Conservation (phyloP, 2,329 filamentous ascomycete species). For the Xylariaceae sp. region DNA sequence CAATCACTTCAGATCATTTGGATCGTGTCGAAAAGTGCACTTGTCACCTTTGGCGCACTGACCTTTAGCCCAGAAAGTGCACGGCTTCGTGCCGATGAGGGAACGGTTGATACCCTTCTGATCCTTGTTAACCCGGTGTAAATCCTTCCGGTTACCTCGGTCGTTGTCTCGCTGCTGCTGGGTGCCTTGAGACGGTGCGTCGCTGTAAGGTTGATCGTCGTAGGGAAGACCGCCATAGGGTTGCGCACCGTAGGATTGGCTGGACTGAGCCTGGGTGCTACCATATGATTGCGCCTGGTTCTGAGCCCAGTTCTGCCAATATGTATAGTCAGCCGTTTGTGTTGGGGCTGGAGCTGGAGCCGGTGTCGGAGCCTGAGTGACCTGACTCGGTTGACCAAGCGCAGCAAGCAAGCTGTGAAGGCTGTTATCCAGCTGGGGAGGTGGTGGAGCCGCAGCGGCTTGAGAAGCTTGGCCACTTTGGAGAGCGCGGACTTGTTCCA, state of each 20-base stretch:
- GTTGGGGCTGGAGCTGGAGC: constrained; percentile 9
- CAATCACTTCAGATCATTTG: constrained; percentile 35
- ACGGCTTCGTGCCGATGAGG: constrained; percentile 67
- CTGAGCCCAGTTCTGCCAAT: constrained; percentile 29
- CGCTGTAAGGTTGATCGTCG: constrained; percentile 25
- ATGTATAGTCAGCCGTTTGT: constrained; percentile 15
- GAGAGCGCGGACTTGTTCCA: constrained; percentile 33
- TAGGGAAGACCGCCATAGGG: constrained; percentile 6
- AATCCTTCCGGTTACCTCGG: constrained; percentile 40
- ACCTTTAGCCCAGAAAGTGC: constrained; percentile 70
- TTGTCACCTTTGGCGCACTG: constrained; percentile 73
- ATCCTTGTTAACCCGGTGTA: constrained; percentile 44
- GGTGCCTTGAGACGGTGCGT: constrained; percentile 32
- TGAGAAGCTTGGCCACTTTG: constrained; percentile 26
- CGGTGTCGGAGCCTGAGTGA: constrained; percentile 9
- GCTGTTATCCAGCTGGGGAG: constrained; percentile 28
- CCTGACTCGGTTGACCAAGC: constrained; percentile 18
- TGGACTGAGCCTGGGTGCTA: constrained; percentile 6
- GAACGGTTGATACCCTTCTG: constrained; percentile 55
- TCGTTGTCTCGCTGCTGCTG: constrained; percentile 33
- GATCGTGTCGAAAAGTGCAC: constrained; percentile 73
- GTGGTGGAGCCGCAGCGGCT: constrained; percentile 13
- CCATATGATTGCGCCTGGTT: constrained; percentile 19
- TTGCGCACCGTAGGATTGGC: constrained; percentile 18
- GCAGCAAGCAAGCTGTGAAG: constrained; percentile 33